Conservation (phyloP, 2,329 filamentous ascomycete species). For the Trichoderma atroviride region DNA sequence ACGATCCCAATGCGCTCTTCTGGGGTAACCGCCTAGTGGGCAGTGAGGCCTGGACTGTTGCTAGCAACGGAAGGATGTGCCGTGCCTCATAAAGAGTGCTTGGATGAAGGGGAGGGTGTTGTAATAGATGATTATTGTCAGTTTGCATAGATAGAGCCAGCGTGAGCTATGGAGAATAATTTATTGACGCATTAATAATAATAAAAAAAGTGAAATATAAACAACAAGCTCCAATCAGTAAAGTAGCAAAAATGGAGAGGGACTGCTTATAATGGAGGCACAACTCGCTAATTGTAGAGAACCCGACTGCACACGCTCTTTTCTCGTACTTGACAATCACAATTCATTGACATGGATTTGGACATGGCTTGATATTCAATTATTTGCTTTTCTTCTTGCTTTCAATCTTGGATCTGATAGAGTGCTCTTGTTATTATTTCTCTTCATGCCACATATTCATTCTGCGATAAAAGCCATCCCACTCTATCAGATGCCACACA, state of each 20-base stretch:
- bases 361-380: not conserved
- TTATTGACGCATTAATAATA: not conserved
- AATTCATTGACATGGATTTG: not conserved
- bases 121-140: not conserved
- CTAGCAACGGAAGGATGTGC: slow-evolving; percentile 33
- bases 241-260: not conserved
- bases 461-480: too few relatives aligned
- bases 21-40: slow-evolving; percentile 54
- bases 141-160: not conserved
- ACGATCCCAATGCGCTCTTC: slow-evolving; percentile 51
- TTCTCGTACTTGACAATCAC: not conserved
- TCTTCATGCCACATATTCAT: not conserved
- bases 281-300: not conserved
- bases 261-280: too few relatives aligned
- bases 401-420: too few relatives aligned
- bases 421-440: not conserved
- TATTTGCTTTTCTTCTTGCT: not conserved
- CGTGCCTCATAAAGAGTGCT: not conserved
- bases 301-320: not conserved
- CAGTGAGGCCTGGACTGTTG: slow-evolving; percentile 51
- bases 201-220: not conserved
- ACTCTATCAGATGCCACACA: too few relatives aligned
- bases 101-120: not conserved
- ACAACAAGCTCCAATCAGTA: not conserved
- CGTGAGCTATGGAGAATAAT: not conserved